phyloP scores from a whole-genome alignment of 345 rosid genomes.

The Erysimum cheiranthoides region DNA sequence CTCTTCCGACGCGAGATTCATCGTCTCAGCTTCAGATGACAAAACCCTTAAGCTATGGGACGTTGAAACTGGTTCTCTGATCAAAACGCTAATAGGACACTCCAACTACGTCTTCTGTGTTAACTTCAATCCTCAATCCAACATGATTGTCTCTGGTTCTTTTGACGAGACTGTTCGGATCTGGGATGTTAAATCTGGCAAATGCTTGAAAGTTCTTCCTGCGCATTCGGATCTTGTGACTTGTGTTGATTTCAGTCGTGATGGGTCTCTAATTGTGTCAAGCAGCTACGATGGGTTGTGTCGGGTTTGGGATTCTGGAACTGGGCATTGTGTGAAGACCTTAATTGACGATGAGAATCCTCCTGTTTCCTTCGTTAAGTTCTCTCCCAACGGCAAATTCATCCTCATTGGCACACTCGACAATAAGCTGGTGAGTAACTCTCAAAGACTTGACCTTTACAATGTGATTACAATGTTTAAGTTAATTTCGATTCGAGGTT shows the following conservation, averaged over 20 bases:
- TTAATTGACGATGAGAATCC: conserved; percentile 90
- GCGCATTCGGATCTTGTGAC: conserved; percentile 94
- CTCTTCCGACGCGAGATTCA: conserved; percentile 83
- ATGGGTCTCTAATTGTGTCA: conserved; percentile 82
- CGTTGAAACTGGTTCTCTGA: conserved; percentile 59
- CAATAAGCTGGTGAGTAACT: conserved; percentile 64
- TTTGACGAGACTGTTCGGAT: conserved; percentile 89
- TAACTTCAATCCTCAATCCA: conserved; percentile 83
- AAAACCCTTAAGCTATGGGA: conserved; percentile 95
- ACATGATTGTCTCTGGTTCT: conserved; percentile 85
- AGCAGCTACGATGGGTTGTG: conserved; percentile 93
- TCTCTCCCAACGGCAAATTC: conserved; percentile 88
- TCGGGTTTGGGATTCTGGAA: conserved; percentile 83
- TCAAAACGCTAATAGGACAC: conserved; percentile 79
- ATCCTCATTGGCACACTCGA: conserved; percentile 93
- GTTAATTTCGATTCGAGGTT: background rate
- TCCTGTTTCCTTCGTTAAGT: conserved; percentile 80
- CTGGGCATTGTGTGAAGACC: conserved; percentile 86
- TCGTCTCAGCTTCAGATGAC: conserved; percentile 93
- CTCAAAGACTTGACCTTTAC: conserved; percentile 3
- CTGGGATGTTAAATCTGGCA: conserved; percentile 88
- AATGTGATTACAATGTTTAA: background rate
- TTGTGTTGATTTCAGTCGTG: conserved; percentile 78
- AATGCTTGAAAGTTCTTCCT: conserved; percentile 84
- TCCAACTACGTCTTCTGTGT: conserved; percentile 81